These are phyloP conservation scores for Candida loeiensis DNA, from an alignment of 805 yeast species.

Conservation along the genomic window DNA sequence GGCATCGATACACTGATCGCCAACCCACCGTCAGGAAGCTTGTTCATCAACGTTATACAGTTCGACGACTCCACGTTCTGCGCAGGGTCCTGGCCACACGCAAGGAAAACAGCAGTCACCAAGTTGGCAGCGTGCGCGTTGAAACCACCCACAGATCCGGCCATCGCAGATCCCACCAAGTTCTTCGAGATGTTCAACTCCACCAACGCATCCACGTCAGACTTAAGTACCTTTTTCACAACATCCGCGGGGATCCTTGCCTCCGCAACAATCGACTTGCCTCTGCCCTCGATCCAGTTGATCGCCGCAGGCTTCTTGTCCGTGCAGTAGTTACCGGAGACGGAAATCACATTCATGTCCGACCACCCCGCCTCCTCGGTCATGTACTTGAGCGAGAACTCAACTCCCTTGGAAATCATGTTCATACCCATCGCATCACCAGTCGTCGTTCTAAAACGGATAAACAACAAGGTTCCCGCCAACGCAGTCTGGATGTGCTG, in stretches of 20 bases:
- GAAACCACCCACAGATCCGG: constrained; percentile 96
- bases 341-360: constrained; percentile 89
- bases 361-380: constrained; percentile 84
- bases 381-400: constrained; percentile 79
- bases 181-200: constrained; percentile 87
- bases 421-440: constrained; percentile 99
- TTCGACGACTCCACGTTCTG: constrained; percentile 97
- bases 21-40: constrained; percentile 68
- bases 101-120: constrained; percentile 90
- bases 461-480: constrained; percentile 86
- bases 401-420: constrained; percentile 99
- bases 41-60: constrained; percentile 94
- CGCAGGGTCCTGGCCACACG: constrained; percentile 99
- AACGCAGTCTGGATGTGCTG: constrained; percentile 88
- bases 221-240: constrained; percentile 79
- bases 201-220: constrained; percentile 88
- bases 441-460: constrained; percentile 96
- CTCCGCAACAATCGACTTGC: constrained; percentile 96
- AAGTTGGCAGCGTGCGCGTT: constrained; percentile 98
- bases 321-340: constrained; percentile 96
- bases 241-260: constrained; percentile 82
- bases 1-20: constrained; percentile 98
- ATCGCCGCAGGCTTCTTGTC: constrained; percentile 98
- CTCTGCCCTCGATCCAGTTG: constrained; percentile 99
- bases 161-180: constrained; percentile 95